Evolutionary conservation across 805 yeast genomes (phyloP).

Genomic region (Ogataea nitratoaversa): DNA sequence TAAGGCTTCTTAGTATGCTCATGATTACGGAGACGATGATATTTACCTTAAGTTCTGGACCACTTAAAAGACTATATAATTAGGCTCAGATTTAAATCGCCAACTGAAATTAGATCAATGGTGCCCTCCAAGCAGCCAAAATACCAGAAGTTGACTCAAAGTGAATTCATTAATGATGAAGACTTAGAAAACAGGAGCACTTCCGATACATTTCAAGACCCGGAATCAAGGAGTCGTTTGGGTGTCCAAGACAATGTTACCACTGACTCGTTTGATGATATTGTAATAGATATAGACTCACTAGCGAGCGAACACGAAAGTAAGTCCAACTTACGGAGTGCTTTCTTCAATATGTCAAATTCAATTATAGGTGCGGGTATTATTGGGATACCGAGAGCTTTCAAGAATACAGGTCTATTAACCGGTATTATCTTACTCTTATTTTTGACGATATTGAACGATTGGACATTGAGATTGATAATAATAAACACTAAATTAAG

Average conservation of each 20-base stretch:
- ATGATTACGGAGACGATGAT: too few relatives aligned
- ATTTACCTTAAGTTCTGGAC: too few relatives aligned
- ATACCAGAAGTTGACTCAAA: background rate
- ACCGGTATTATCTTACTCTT: conserved; percentile 66
- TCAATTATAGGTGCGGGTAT: conserved; percentile 95
- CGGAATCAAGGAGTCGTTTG: background rate
- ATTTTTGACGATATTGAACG: conserved; percentile 64
- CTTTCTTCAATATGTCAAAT: conserved; percentile 96
- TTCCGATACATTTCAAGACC: background rate
- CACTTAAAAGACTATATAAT: background rate
- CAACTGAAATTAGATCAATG: too few relatives aligned
- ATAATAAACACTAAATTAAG: conserved; percentile 78
- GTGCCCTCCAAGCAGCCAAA: background rate
- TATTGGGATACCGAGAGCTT: conserved; percentile 89
- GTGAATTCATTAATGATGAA: background rate
- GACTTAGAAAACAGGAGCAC: background rate
- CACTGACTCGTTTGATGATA: conserved; percentile 2
- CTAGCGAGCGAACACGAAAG: conserved; percentile 20
- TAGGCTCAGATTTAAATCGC: too few relatives aligned
- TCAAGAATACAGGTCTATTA: conserved; percentile 70
- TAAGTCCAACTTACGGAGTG: conserved; percentile 69
- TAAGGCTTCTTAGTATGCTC: too few relatives aligned
- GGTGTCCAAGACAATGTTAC: background rate
- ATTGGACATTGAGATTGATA: conserved; percentile 81
- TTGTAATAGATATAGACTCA: conserved; percentile 6